Conservation (phyloP, 805 yeast species). For the Saccharomycopsis sp. region DNA sequence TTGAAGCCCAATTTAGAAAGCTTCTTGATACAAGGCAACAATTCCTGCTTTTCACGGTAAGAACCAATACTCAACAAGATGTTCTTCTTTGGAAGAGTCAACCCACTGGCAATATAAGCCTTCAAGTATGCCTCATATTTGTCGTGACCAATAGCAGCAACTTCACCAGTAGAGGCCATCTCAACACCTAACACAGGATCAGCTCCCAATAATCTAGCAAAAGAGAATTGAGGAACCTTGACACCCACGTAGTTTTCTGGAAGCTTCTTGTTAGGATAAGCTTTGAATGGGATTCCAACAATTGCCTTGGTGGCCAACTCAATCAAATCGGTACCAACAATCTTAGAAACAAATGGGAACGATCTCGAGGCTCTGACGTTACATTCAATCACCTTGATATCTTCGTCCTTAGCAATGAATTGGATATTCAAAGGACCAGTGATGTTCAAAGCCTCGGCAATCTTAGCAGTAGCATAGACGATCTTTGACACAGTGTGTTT, state of each 20-base stretch:
- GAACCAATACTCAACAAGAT: conserved; percentile 93
- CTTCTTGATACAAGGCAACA: conserved; percentile 79
- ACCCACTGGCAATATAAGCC: conserved; percentile 91
- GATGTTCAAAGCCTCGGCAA: conserved; percentile 88
- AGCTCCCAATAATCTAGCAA: conserved; percentile 95
- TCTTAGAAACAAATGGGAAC: conserved; percentile 97
- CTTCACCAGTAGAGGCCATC: conserved; percentile 99
- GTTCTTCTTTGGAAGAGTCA: conserved; percentile 91
- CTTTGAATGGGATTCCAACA: conserved; percentile 77
- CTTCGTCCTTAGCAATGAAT: conserved; percentile 91
- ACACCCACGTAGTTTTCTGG: conserved; percentile 94
- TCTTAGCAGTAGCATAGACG: conserved; percentile 92
- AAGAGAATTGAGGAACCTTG: conserved; percentile 96
- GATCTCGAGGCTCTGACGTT: conserved; percentile 99
- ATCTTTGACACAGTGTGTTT: conserved; percentile 87
- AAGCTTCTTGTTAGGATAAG: conserved; percentile 83
- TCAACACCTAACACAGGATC: conserved; percentile 98
- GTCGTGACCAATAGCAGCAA: conserved; percentile 93
- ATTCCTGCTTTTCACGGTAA: conserved; percentile 89
- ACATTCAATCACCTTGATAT: conserved; percentile 96
- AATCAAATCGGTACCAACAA: conserved; percentile 90
- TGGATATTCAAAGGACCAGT: conserved; percentile 98
- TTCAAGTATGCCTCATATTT: conserved; percentile 97
- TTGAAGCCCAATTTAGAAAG: conserved; percentile 80
- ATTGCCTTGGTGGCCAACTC: conserved; percentile 97